Evolutionary conservation across 345 rosid genomes (phyloP), one percentile per base, ranked within the genome.

Genomic region (Ricinus communis): DNA sequence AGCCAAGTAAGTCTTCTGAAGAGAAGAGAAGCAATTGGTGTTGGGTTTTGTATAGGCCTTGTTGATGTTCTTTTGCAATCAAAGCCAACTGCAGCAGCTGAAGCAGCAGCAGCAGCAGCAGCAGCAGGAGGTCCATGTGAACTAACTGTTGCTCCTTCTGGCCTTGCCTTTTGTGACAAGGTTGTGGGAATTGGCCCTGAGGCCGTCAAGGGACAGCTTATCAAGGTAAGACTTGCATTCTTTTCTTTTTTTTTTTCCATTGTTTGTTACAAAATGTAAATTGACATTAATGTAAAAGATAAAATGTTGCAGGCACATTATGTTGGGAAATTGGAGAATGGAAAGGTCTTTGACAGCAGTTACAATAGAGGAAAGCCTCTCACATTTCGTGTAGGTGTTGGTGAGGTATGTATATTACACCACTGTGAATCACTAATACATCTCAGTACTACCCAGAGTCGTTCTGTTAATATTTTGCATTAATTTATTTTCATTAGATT

Each of bases 291-390:
- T 16, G 38, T 33, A 45, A 56, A 45, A 19, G 33, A 21, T 52
- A 2, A n/a, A 15, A 19, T 54, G 62, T 40, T 14, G 58, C 74
- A 93, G 93, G 91, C 96, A 59, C 97, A 90, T 83, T 90, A 90
- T 80, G 90, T 90, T 22, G 97, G 98, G 74, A 93, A 84, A 77
- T 64, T 93, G 81, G 93, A 87, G 83, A 83, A 86, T 75, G 97
- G 98, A 61, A 91, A 74, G 81, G 81, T 93, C 15, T 93, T 93
- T 46, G 97, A 93, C 65, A 93, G 97, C 91, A 93, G 98, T 73
- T 91, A 93, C 74, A 84, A 84, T 53, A 81, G 97, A 3, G 97
- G 97, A 40, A 90, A 90, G 82, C 97, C 98, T 77, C 84, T 93
- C 31, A 79, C 90, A 6, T 91, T 91, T 61, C 86, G 88, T 1